phyloP scores from a whole-genome alignment of 805 yeast genomes.

The Starmera quercuum region DNA sequence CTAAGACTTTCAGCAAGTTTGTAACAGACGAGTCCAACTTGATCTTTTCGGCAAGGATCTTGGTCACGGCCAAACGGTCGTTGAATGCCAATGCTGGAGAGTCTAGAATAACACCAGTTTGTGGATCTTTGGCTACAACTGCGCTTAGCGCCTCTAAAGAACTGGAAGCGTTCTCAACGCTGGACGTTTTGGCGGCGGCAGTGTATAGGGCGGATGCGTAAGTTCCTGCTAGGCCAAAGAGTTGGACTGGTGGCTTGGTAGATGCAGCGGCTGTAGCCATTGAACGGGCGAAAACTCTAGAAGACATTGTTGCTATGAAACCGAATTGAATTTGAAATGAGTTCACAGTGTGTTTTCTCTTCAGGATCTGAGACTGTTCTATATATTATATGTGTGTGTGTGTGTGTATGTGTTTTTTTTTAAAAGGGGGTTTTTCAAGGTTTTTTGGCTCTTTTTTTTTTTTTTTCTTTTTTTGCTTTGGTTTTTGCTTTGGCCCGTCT shows the following conservation, averaged over 20 bases:
- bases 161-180: slow-evolving; percentile 61
- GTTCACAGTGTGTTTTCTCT: too few relatives aligned
- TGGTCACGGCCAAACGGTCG: slow-evolving; percentile 68
- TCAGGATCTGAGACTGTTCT: too few relatives aligned
- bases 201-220: slow-evolving; percentile 92
- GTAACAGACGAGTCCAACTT: slow-evolving; percentile 61
- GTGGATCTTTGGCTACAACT: slow-evolving; percentile 53
- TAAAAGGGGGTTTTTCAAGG: too few relatives aligned
- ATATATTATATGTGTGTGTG: too few relatives aligned
- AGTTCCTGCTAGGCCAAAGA: slow-evolving; percentile 93
- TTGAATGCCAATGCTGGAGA: slow-evolving; percentile 79
- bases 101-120: slow-evolving; percentile 50
- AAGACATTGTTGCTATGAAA: slow-evolving; percentile 35
- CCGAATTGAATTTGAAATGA: neutral
- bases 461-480: too few relatives aligned
- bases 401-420: too few relatives aligned
- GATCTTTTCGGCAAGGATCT: slow-evolving; percentile 36
- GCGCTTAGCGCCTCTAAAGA: slow-evolving; percentile 53
- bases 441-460: too few relatives aligned
- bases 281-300: slow-evolving; percentile 62
- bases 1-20: slow-evolving; percentile 78
- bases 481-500: too few relatives aligned
- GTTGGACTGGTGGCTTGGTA: slow-evolving; percentile 83
- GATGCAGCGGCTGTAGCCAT: slow-evolving; percentile 64
- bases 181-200: slow-evolving; percentile 79